Evolutionary conservation across 495 filamentous ascomycete genomes (phyloP).

Genomic region (Staphylotrichum longicolle): DNA sequence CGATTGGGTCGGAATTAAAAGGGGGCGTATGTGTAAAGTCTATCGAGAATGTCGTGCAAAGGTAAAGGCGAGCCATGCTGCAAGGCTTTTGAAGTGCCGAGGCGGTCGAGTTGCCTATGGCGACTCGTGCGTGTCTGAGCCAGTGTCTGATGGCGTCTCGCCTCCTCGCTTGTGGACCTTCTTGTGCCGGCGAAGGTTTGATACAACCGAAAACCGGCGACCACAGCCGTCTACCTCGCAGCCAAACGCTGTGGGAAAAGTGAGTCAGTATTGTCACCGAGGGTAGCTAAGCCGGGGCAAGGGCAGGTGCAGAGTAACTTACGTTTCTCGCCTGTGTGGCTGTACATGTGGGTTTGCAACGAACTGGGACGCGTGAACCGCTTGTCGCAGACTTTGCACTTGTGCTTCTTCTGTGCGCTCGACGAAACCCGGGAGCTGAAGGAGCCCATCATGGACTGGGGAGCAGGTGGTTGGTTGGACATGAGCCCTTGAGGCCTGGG

Average conservation of each 20-base stretch:
- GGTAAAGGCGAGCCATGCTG: conserved; percentile 7
- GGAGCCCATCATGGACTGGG: conserved; percentile 97
- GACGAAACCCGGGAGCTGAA: conserved; percentile 97
- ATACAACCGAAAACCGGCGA: conserved; percentile 95
- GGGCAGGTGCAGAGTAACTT: conserved; percentile 46
- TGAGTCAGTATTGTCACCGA: conserved; percentile 24
- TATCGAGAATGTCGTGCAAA: conserved; percentile 28
- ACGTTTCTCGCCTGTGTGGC: conserved; percentile 99
- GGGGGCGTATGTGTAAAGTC: conserved; percentile 23
- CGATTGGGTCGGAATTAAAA: conserved; percentile 32
- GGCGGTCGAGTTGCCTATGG: conserved; percentile 28
- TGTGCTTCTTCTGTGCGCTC: conserved; percentile 98
- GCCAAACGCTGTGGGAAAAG: conserved; percentile 64
- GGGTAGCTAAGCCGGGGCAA: neutral
- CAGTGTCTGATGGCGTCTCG: conserved; percentile 58
- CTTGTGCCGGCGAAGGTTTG: conserved; percentile 89
- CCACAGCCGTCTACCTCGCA: conserved; percentile 96
- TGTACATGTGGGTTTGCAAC: conserved; percentile 97
- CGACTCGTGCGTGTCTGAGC: conserved; percentile 51
- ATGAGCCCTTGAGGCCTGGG: conserved; percentile 74
- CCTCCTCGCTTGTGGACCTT: conserved; percentile 82
- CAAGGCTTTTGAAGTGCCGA: conserved; percentile 18
- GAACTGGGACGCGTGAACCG: conserved; percentile 96
- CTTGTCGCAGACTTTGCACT: conserved; percentile 99
- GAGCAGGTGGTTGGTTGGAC: conserved; percentile 71